Conservation (phyloP, 2,329 filamentous ascomycete species). For the Cordyceps tenuipes region DNA sequence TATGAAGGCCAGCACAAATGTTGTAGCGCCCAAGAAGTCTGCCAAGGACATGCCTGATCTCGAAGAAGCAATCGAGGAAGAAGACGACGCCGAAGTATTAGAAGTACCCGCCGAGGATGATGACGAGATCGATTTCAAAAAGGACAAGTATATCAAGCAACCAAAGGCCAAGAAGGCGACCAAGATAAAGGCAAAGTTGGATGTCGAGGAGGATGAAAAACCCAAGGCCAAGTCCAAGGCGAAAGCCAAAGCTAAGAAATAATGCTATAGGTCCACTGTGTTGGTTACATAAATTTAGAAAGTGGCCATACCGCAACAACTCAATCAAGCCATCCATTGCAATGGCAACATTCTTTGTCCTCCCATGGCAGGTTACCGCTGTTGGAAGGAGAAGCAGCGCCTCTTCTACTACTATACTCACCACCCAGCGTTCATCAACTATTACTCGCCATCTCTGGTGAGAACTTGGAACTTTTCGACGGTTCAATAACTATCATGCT, state of each 20-base stretch:
- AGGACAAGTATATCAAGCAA: conserved; percentile 92
- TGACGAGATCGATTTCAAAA: conserved; percentile 74
- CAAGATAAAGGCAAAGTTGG: conserved; percentile 33
- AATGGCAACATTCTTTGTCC: no score
- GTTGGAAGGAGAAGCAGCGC: no score
- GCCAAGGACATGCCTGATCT: conserved; percentile 78
- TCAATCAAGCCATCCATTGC: no score
- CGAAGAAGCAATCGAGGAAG: conserved; percentile 92
- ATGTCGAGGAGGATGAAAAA: conserved; percentile 43
- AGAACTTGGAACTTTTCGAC: no score
- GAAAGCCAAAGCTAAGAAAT: conserved; percentile 27
- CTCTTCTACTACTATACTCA: no score
- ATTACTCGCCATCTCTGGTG: no score
- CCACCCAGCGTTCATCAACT: no score
- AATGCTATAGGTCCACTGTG: background rate
- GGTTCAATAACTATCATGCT: no score
- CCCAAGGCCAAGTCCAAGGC: conserved; percentile 46
- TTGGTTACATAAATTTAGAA: background rate
- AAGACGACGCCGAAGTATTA: conserved; percentile 62
- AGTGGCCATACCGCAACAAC: no score
- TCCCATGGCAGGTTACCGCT: no score
- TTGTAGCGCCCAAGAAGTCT: conserved; percentile 62
- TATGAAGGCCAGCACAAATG: conserved; percentile 74
- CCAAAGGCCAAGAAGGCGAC: conserved; percentile 61
- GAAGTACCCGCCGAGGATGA: conserved; percentile 58